These are phyloP conservation scores for Nakazawaea siamensis DNA, from an alignment of 805 yeast species.

Conservation along the genomic window DNA sequence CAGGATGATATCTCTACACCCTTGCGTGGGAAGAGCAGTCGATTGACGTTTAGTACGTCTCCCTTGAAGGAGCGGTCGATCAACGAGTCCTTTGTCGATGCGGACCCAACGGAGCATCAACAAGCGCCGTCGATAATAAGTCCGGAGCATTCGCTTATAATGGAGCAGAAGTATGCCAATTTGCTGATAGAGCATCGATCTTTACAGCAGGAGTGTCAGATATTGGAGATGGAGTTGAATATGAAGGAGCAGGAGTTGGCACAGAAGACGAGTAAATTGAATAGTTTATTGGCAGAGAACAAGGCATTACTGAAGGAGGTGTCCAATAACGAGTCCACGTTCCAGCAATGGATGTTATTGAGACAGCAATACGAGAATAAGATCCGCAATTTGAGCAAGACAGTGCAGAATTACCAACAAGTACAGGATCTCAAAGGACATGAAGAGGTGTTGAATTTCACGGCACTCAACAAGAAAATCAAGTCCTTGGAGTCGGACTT, in stretches of 20 bases:
- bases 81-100: not conserved
- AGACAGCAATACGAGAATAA: constrained; percentile 20
- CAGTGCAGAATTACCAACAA: constrained; percentile 8
- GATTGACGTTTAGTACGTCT: constrained; percentile 4
- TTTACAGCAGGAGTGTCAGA: constrained; percentile 25
- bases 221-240: constrained; percentile 24
- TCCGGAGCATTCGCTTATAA: too few species aligned
- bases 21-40: constrained; percentile 5
- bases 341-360: constrained; percentile 19
- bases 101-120: constrained; percentile 11
- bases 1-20: constrained; percentile 9
- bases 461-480: constrained; percentile 18
- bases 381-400: constrained; percentile 16
- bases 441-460: constrained; percentile 11
- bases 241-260: constrained; percentile 20
- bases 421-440: not conserved
- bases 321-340: constrained; percentile 22
- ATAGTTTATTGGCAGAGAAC: constrained; percentile 20
- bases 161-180: constrained; percentile 23
- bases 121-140: too few species aligned
- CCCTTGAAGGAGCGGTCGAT: constrained; percentile 16
- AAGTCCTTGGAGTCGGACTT: constrained; percentile 38
- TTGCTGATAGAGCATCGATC: constrained; percentile 20
- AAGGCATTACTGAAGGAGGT: constrained; percentile 19
- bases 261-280: constrained; percentile 16